Evolutionary conservation across 148 eudicot species (phyloP), one percentile per base, ranked within the genome.

Genomic region (Drosera capensis): DNA sequence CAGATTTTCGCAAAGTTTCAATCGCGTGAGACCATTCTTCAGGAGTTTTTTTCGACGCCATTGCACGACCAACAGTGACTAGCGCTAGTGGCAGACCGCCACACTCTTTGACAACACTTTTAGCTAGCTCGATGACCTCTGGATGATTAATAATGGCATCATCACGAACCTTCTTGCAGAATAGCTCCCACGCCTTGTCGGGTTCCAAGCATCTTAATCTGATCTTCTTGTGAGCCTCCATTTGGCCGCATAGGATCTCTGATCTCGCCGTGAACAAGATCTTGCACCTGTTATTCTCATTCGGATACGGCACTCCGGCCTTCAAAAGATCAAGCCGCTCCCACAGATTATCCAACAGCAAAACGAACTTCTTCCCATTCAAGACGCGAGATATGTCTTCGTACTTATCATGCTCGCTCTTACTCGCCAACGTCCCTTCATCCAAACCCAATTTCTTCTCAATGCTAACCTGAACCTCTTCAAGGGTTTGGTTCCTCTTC

Each of bases 301-400:
- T 34, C n/a, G 73, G 73, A 23, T 26, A 20, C 39, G 80, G 76
- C 19, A 74, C 50, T 23, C 80, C 80, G 7, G 67, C 46, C 19
- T 64, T 44, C 14, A 45, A 62, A 15, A 74, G 65, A 48, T 56
- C 70, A 40, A 74, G 16, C 18, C 48, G 57, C 57, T 58, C 49
- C 73, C 76, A 74, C 8, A 74, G 35, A 65, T 71, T 75, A 67
- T 74, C 80, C 12, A 70, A 31, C 20, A 74, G 20, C 11, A 74
- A 46, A 45, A 74, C 42, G 48, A 67, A 74, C 50, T 58, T 74
- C 47, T 60, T 57, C 40, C 40, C 63, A 26, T 51, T 57, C 70
- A 74, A 15, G 28, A 74, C 38, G 8, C 36, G 56, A 41, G 45
- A 63, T 26, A 70, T 56, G 51, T 14, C 45, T 63, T 29, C 46